Conservation (phyloP, 1,139 yeast genomes). For the Taphrina deformans region DNA sequence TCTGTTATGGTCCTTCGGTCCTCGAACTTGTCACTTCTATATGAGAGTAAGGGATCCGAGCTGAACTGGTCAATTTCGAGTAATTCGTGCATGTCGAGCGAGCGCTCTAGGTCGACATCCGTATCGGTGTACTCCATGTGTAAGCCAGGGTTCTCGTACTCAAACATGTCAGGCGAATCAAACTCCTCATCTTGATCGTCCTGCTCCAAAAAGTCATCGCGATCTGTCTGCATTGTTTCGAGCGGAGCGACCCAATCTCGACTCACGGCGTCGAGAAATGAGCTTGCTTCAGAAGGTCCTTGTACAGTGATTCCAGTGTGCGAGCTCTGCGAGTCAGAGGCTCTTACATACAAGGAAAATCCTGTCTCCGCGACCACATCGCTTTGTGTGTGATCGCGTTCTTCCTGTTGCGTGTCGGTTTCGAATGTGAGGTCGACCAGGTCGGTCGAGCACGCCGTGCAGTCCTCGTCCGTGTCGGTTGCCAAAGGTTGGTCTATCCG, state of each 20-base stretch:
- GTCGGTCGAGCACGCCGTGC: neutral
- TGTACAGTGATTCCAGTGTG: neutral
- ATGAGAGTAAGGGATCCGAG: conserved; percentile 3
- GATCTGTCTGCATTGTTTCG: neutral
- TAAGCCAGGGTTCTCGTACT: conserved; percentile 9
- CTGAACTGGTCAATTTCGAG: conserved; percentile 4
- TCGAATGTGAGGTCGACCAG: neutral
- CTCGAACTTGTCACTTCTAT: conserved; percentile 10
- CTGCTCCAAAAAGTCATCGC: neutral
- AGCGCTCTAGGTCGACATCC: conserved; percentile 20
- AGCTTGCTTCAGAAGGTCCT: neutral
- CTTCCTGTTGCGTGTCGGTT: neutral
- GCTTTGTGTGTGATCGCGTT: neutral
- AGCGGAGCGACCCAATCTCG: neutral
- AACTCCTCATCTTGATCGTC: conserved; percentile 11
- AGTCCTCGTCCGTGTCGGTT: neutral
- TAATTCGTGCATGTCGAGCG: conserved; percentile 13
- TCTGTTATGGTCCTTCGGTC: neutral
- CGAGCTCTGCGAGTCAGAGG: neutral
- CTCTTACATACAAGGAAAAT: neutral
- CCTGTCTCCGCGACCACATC: neutral
- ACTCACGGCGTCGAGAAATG: neutral
- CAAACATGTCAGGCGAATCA: conserved; percentile 23
- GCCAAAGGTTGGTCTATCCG: neutral
- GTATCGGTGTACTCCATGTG: conserved; percentile 18